Percentiles rank a stretch among this genome's conserved stretches.
phyloP scores from a whole-genome alignment of 1,284 basidiomycete species.

The Amylostereum areolatum region DNA sequence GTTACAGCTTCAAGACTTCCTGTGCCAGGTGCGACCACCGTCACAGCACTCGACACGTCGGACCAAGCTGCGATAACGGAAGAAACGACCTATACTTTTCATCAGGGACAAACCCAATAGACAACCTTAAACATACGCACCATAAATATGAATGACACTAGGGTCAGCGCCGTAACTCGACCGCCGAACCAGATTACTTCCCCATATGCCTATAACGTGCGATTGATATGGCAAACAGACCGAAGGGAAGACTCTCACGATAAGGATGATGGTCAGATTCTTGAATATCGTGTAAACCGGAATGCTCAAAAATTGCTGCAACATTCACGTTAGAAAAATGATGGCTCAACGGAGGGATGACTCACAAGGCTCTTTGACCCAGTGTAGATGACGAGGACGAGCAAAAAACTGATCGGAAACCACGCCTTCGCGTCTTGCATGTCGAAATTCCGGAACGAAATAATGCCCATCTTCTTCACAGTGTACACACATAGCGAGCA shows the following conservation, averaged over 20 bases:
- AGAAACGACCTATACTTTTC: slow-evolving; percentile 67
- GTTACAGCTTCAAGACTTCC: slow-evolving; percentile 39
- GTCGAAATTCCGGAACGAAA: slow-evolving; percentile 87
- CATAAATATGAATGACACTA: slow-evolving; percentile 92
- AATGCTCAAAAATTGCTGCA: slow-evolving; percentile 88
- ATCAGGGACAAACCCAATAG: slow-evolving; percentile 6
- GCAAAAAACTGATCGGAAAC: slow-evolving; percentile 91
- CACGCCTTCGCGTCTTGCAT: slow-evolving; percentile 83
- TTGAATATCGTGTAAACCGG: slow-evolving; percentile 99
- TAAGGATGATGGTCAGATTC: slow-evolving; percentile 97
- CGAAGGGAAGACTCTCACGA: slow-evolving; percentile 47
- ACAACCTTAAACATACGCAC: slow-evolving; percentile 32
- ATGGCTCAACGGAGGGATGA: slow-evolving; percentile 8
- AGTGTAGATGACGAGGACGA: slow-evolving; percentile 96
- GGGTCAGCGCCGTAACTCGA: slow-evolving; percentile 80
- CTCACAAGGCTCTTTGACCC: slow-evolving; percentile 94
- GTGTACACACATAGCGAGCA: slow-evolving; percentile 74
- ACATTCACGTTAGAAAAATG: not conserved
- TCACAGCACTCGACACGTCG: slow-evolving; percentile 40
- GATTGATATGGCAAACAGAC: not conserved
- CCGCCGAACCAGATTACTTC: slow-evolving; percentile 98
- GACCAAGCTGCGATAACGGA: slow-evolving; percentile 96
- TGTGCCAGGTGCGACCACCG: slow-evolving; percentile 38
- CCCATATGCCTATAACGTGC: slow-evolving; percentile 73
- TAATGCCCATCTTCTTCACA: slow-evolving; percentile 79